Conservation (phyloP, 2,329 filamentous ascomycete genomes). For the Tolypocladium nubicola region DNA sequence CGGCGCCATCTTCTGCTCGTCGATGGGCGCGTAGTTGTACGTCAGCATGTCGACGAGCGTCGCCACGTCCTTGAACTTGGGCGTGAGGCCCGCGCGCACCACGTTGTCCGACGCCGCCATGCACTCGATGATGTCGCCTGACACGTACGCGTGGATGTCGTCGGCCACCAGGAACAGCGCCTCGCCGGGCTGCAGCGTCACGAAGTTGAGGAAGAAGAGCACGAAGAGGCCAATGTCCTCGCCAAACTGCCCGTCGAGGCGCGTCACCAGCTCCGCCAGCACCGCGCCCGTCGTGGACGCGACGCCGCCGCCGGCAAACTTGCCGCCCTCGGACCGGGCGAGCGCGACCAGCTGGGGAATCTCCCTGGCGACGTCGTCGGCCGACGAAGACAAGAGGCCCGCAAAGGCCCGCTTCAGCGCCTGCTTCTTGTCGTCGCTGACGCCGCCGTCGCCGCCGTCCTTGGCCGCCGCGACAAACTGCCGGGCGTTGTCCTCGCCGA, state of each 20-base stretch:
- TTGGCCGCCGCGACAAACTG: slow-evolving; percentile 42
- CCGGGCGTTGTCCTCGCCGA: slow-evolving; percentile 53
- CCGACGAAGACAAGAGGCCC: slow-evolving; percentile 67
- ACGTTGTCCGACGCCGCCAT: slow-evolving; percentile 99
- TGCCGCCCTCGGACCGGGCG: slow-evolving; percentile 54
- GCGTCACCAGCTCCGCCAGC: slow-evolving; percentile 64
- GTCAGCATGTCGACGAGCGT: slow-evolving; percentile 88
- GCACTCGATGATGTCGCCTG: slow-evolving; percentile 93
- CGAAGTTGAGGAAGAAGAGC: slow-evolving; percentile 94
- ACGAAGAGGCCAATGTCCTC: slow-evolving; percentile 89
- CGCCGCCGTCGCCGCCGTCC: slow-evolving; percentile 26
- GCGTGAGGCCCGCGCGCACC: slow-evolving; percentile 91
- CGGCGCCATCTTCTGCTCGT: slow-evolving; percentile 86
- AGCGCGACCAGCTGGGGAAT: slow-evolving; percentile 60
- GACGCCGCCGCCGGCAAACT: slow-evolving; percentile 67
- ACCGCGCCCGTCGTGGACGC: slow-evolving; percentile 57
- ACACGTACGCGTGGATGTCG: slow-evolving; percentile 93
- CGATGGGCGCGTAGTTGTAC: slow-evolving; percentile 89
- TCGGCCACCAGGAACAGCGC: slow-evolving; percentile 94
- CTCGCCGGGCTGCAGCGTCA: slow-evolving; percentile 78
- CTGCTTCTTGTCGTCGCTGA: slow-evolving; percentile 58
- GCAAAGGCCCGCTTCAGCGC: slow-evolving; percentile 67
- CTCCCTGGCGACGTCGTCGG: slow-evolving; percentile 42
- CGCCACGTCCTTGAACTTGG: slow-evolving; percentile 93
- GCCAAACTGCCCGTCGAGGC: slow-evolving; percentile 77